Percentiles rank a stretch among this genome's conserved stretches.
These are phyloP conservation scores for Nakazawaea ishiwadae DNA, from an alignment of 805 yeast genomes.

Conservation along the genomic window DNA sequence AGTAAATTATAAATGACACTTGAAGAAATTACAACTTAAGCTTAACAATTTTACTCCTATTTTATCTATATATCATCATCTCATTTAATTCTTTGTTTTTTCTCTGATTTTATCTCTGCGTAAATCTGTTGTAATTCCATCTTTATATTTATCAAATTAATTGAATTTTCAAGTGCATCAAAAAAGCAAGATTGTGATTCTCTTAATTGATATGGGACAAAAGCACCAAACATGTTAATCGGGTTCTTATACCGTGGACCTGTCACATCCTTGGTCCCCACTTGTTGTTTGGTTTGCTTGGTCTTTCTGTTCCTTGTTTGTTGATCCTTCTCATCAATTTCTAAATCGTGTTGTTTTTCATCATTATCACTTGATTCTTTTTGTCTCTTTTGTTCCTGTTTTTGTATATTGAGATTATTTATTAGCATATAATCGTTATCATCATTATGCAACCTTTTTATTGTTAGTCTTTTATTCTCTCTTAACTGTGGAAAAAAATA, in stretches of 20 bases:
- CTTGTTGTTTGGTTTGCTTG: neutral
- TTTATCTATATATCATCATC: neutral
- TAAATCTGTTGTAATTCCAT: neutral
- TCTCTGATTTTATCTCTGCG: constrained; percentile 5
- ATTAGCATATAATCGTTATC: neutral
- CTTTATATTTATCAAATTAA: constrained; percentile 5
- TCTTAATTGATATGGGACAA: constrained; percentile 31
- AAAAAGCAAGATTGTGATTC: constrained; percentile 24
- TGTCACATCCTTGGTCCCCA: neutral
- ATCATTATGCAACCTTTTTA: too few species aligned
- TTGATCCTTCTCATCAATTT: neutral
- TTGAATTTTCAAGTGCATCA: constrained; percentile 17
- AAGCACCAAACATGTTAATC: constrained; percentile 31
- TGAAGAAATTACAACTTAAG: too few species aligned
- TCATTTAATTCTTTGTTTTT: neutral
- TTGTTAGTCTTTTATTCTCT: too few species aligned
- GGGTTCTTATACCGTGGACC: constrained; percentile 19
- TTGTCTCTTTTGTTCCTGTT: neutral
- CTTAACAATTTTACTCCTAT: too few species aligned
- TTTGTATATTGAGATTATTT: neutral
- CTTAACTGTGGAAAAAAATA: too few species aligned
- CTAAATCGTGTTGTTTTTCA: too few species aligned
- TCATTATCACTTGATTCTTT: neutral
- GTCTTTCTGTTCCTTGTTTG: constrained; percentile 7
- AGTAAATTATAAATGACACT: neutral